These are phyloP conservation scores for Crinitomyces ghanaensis DNA, from an alignment of 805 yeast species.

Conservation along the genomic window DNA sequence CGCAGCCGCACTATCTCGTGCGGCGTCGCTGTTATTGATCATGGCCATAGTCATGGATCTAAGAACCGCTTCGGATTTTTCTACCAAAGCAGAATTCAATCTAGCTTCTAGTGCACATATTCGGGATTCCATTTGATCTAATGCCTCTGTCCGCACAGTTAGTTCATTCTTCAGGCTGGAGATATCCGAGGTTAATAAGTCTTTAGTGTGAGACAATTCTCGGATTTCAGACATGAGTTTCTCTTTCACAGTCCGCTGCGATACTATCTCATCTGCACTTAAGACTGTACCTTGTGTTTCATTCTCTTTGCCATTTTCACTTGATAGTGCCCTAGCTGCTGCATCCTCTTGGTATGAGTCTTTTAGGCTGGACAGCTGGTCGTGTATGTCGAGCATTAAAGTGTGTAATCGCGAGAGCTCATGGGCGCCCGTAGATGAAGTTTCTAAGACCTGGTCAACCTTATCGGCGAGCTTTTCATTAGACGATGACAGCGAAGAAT, in stretches of 20 bases:
- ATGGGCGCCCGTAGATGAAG: too few species aligned
- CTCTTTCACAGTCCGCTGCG: too few species aligned
- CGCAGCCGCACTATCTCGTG: constrained; percentile 19
- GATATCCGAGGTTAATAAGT: too few species aligned
- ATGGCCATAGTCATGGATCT: constrained; percentile 20
- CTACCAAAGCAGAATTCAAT: constrained; percentile 20
- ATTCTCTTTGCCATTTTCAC: constrained; percentile 1
- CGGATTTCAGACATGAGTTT: too few species aligned
- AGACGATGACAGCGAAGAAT: too few species aligned
- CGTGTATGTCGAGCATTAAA: too few species aligned
- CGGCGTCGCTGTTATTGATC: constrained; percentile 17
- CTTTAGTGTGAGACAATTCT: too few species aligned
- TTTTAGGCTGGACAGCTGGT: too few species aligned
- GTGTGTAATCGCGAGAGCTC: too few species aligned
- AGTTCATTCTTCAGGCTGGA: constrained; percentile 20
- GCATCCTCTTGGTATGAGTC: too few species aligned
- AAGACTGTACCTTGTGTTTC: not conserved
- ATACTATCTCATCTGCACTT: not conserved
- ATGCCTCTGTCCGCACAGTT: constrained; percentile 19
- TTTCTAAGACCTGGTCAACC: too few species aligned
- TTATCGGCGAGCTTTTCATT: too few species aligned
- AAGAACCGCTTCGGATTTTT: constrained; percentile 23
- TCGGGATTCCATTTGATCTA: constrained; percentile 22
- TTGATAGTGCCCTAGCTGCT: not conserved
- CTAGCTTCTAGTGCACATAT: constrained; percentile 16